These are phyloP conservation scores for Podospora tetraspora DNA, from an alignment of 495 filamentous ascomycete species.

Conservation along the genomic window DNA sequence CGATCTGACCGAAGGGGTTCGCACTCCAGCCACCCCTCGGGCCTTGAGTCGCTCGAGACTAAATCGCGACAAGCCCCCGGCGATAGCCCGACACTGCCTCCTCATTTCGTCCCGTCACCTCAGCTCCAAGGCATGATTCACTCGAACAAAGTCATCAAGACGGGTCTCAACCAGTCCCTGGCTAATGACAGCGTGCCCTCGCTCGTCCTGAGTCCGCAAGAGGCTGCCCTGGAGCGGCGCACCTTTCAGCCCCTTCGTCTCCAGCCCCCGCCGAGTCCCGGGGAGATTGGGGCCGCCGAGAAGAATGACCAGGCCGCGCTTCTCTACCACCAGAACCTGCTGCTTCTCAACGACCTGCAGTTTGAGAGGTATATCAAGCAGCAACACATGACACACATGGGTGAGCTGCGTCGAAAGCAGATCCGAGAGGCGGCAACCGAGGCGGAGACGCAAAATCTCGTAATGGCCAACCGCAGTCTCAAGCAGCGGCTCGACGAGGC, in stretches of 20 bases:
- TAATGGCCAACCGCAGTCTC: constrained; percentile 66
- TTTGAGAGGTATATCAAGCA: constrained; percentile 72
- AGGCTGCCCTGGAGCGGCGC: constrained; percentile 31
- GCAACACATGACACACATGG: constrained; percentile 70
- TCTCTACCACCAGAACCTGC: constrained; percentile 59
- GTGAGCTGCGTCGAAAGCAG: constrained; percentile 61
- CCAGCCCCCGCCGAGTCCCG: constrained; percentile 11
- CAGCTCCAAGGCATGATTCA: constrained; percentile 52
- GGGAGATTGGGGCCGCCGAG: constrained; percentile 3
- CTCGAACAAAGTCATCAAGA: constrained; percentile 46
- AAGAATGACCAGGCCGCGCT: constrained; percentile 45
- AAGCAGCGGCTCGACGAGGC: constrained; percentile 62
- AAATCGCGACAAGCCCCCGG: constrained; percentile 33
- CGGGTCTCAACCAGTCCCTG: constrained; percentile 47
- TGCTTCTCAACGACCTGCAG: constrained; percentile 68
- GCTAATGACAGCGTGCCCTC: constrained; percentile 49
- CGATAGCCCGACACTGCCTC: constrained; percentile 56
- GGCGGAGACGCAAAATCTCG: constrained; percentile 68
- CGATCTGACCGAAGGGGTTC: constrained; percentile 32
- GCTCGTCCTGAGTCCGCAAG: constrained; percentile 39
- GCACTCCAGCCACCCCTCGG: constrained; percentile 37
- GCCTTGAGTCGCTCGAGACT: constrained; percentile 36
- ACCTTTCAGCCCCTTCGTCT: constrained; percentile 18
- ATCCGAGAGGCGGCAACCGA: constrained; percentile 64
- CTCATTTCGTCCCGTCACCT: constrained; percentile 36